A percentile compares a stretch with the other conserved stretches of the same genome.
Conservation (phyloP, 805 yeast genomes). For the Wickerhamiella shivajii region DNA sequence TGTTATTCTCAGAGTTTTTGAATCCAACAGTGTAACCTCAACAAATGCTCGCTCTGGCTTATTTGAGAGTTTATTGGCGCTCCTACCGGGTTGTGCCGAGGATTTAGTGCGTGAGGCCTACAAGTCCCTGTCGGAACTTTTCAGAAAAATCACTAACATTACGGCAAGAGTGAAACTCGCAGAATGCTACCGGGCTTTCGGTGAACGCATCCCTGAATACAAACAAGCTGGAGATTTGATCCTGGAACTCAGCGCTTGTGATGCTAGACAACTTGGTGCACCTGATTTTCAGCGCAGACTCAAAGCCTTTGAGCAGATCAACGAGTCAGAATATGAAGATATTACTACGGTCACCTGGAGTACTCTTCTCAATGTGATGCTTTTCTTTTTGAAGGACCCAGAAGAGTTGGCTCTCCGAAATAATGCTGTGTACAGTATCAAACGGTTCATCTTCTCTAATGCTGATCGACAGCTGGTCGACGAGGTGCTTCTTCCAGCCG, state of each 20-base stretch:
- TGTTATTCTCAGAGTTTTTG: constrained; percentile 46
- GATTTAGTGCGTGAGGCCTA: constrained; percentile 24
- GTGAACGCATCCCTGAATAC: constrained; percentile 33
- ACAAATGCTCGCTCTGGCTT: too few relatives aligned
- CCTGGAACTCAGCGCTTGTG: constrained; percentile 54
- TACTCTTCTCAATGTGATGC: constrained; percentile 53
- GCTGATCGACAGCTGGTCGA: constrained; percentile 33
- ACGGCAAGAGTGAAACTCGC: constrained; percentile 49
- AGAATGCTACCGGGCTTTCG: constrained; percentile 44
- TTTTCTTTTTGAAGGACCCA: constrained; percentile 61
- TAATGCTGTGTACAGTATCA: constrained; percentile 52
- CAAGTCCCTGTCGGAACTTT: constrained; percentile 39
- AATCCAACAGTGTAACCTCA: too few relatives aligned
- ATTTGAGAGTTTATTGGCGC: constrained; percentile 39
- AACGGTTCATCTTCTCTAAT: constrained; percentile 33
- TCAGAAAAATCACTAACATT: constrained; percentile 42
- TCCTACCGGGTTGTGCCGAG: constrained; percentile 30
- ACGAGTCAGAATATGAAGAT: constrained; percentile 35
- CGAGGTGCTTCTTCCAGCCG: constrained; percentile 48
- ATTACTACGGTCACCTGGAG: constrained; percentile 54
- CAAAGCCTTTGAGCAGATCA: constrained; percentile 48
- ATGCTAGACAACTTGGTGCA: constrained; percentile 46
- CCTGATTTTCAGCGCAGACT: constrained; percentile 69
- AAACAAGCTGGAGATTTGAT: constrained; percentile 38
- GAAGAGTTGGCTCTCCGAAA: constrained; percentile 70